A percentile compares a stretch with the other conserved stretches of the same genome.
phyloP scores from a whole-genome alignment of 169 alveolate genomes.

The Toxoplasma gondii region DNA sequence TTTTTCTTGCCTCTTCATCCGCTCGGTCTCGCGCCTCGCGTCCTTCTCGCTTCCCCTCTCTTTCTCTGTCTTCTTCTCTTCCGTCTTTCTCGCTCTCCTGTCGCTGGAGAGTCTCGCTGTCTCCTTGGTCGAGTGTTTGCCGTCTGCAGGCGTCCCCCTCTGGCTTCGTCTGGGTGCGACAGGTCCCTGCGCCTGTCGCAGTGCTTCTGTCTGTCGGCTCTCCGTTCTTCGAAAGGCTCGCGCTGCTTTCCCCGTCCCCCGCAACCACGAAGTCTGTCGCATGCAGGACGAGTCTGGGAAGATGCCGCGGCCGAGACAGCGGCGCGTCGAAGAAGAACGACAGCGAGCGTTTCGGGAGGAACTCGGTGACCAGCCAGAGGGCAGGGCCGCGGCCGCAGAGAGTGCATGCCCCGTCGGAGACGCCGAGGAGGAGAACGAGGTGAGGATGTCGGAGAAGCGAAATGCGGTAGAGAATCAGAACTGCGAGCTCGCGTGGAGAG shows the following conservation, averaged over 20 bases:
- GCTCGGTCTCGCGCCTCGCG: background rate
- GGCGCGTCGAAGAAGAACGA: background rate
- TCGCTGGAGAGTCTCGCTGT: background rate
- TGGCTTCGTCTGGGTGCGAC: too few relatives aligned
- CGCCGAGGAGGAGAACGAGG: slow-evolving; percentile 18
- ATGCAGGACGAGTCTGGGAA: too few relatives aligned
- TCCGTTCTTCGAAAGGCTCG: too few relatives aligned
- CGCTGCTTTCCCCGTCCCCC: background rate
- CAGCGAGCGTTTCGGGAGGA: background rate
- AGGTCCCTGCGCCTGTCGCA: too few relatives aligned
- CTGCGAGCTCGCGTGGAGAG: background rate
- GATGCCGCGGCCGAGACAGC: background rate
- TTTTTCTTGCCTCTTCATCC: background rate
- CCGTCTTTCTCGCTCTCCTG: background rate
- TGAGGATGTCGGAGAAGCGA: slow-evolving; percentile 35
- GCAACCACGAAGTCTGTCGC: background rate
- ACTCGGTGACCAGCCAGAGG: slow-evolving; percentile 26
- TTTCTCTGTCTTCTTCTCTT: background rate
- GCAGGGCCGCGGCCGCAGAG: background rate
- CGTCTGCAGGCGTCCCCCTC: too few relatives aligned
- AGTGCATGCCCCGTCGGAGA: background rate
- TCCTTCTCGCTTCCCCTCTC: background rate
- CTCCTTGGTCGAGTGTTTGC: background rate
- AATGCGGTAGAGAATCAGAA: background rate
- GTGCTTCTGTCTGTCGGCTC: too few relatives aligned